Percentiles rank a stretch among this genome's conserved stretches.
Conservation (phyloP, 2,329 filamentous ascomycete species). For the Microsporum ferrugineum region DNA sequence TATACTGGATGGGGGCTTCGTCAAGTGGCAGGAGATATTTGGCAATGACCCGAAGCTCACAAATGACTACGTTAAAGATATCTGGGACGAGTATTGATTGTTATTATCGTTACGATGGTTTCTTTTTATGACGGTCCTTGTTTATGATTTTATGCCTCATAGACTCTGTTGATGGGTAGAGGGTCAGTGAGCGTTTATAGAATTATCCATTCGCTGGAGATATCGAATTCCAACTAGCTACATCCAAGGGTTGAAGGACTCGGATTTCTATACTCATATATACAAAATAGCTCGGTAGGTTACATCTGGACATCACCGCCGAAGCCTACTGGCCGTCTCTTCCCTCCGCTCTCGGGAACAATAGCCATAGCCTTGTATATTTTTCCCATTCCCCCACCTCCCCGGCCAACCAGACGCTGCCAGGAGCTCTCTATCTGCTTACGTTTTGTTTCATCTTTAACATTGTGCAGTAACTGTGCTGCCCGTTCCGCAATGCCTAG, state of each 20-base stretch:
- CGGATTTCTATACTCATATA: neutral
- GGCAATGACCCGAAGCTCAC: slow-evolving; percentile 71
- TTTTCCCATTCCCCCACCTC: slow-evolving; percentile 80
- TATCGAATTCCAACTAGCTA: neutral
- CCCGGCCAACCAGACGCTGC: slow-evolving; percentile 71
- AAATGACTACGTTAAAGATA: slow-evolving; percentile 69
- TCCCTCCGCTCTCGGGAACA: slow-evolving; percentile 64
- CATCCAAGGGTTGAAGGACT: neutral
- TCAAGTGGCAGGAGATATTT: slow-evolving; percentile 72
- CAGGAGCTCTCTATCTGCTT: slow-evolving; percentile 61
- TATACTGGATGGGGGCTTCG: slow-evolving; percentile 74
- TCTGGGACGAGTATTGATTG: slow-evolving; percentile 55
- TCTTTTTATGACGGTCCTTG: neutral
- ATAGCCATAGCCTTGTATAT: slow-evolving; percentile 90
- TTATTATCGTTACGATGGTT: neutral
- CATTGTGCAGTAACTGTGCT: slow-evolving; percentile 48
- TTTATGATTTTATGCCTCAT: neutral
- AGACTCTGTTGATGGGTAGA: neutral
- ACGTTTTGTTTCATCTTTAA: slow-evolving; percentile 41
- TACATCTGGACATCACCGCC: slow-evolving; percentile 49
- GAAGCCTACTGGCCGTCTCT: slow-evolving; percentile 76
- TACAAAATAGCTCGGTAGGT: neutral
- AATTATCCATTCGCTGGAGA: neutral
- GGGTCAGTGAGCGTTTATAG: neutral
- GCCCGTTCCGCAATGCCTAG: slow-evolving; percentile 79